phyloP scores from a whole-genome alignment of 768 basidiomycete species.

The Tricholoma matsutake region DNA sequence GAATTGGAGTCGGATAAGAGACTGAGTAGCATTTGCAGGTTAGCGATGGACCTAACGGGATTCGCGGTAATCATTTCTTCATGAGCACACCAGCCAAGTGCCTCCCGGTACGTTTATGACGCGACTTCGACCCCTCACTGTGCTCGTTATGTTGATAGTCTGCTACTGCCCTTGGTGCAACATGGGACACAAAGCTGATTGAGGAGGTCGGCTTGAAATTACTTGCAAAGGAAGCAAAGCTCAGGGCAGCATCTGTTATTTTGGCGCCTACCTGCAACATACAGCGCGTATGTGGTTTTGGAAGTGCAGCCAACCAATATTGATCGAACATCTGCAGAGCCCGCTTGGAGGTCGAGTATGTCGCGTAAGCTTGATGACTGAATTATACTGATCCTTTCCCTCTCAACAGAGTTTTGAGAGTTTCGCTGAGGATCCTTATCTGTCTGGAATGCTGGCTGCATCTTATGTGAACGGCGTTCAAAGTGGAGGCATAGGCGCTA shows the following conservation, averaged over 20 bases:
- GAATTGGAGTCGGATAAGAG: background rate
- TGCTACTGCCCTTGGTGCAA: conserved; percentile 72
- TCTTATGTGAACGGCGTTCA: conserved; percentile 79
- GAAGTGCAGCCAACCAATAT: conserved; percentile 1
- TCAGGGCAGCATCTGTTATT: conserved; percentile 63
- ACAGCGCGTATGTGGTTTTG: conserved; percentile 51
- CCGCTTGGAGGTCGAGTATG: conserved; percentile 68
- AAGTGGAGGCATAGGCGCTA: conserved; percentile 66
- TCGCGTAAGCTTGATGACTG: background rate
- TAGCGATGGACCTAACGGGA: conserved; percentile 79
- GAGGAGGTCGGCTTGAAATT: conserved; percentile 59
- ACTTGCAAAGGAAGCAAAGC: conserved; percentile 69
- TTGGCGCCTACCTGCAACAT: conserved; percentile 85
- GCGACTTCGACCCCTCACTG: background rate
- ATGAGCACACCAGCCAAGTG: conserved; percentile 81
- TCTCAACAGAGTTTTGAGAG: conserved; percentile 62
- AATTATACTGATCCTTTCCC: conserved; percentile 2
- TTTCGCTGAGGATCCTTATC: conserved; percentile 75
- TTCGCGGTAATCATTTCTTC: conserved; percentile 73
- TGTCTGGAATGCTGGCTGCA: conserved; percentile 68
- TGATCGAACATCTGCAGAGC: conserved; percentile 36
- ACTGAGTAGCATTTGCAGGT: conserved; percentile 35
- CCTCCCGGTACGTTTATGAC: conserved; percentile 47
- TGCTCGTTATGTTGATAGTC: conserved; percentile 34
- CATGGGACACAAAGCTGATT: conserved; percentile 67